Percentiles rank a stretch among this genome's conserved stretches.
phyloP scores from a whole-genome alignment of 2,329 filamentous ascomycete species.

The Fusarium proliferatum region DNA sequence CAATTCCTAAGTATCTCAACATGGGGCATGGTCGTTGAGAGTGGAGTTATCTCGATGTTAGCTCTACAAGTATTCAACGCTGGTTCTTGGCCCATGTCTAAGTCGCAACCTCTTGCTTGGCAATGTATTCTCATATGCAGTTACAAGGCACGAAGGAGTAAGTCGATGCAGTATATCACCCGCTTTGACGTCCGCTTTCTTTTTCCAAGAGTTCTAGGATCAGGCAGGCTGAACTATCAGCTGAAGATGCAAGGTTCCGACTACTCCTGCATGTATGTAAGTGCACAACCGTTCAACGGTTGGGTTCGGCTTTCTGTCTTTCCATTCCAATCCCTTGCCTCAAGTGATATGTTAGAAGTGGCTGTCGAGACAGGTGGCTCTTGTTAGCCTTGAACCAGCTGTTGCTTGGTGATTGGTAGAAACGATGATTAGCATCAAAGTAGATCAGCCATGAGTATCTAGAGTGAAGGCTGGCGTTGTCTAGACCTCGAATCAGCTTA shows the following conservation, averaged over 20 bases:
- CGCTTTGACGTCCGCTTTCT: conserved; percentile 36
- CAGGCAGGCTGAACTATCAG: conserved; percentile 31
- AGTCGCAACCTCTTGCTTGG: conserved; percentile 8
- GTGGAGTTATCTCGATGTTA: conserved; percentile 7
- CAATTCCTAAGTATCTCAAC: conserved; percentile 2
- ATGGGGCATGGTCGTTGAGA: neutral
- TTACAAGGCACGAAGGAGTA: conserved; percentile 3
- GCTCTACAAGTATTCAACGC: conserved; percentile 6
- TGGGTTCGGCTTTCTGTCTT: neutral
- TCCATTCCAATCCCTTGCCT: neutral
- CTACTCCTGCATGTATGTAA: neutral
- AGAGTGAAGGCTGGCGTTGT: conserved; percentile 14
- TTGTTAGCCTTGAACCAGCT: neutral
- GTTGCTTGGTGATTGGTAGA: conserved; percentile 15
- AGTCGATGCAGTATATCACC: conserved; percentile 7
- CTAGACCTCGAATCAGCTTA: conserved; percentile 10
- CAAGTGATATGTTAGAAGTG: neutral
- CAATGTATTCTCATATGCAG: conserved; percentile 19
- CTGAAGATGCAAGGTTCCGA: conserved; percentile 11
- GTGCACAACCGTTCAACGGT: neutral
- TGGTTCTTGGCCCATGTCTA: conserved; percentile 5
- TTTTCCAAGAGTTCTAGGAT: conserved; percentile 13
- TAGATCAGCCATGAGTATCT: neutral
- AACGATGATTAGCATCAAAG: neutral
- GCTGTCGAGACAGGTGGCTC: conserved; percentile 7